Evolutionary conservation across 176 grass and related monocot genomes (phyloP).

Genomic region (Bothriochloa decipiens): DNA sequence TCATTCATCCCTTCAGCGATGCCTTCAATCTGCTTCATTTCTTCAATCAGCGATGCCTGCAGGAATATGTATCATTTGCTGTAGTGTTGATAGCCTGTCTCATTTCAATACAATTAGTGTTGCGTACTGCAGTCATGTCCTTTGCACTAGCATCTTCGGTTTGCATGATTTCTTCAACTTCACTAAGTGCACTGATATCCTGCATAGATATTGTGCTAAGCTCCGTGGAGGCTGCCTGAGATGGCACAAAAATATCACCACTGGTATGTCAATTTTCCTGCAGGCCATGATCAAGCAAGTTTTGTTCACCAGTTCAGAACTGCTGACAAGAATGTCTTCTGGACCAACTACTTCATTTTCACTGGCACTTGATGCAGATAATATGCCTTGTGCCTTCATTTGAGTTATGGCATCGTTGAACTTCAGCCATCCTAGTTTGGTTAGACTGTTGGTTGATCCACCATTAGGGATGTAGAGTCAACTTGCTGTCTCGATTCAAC

Average conservation of each 20-base stretch:
- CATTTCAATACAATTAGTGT: conserved; percentile 7
- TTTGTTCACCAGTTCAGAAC: conserved; percentile 27
- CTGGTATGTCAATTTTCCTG: conserved; percentile 6
- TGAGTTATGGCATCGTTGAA: conserved; percentile 24
- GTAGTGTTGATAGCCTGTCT: conserved; percentile 23
- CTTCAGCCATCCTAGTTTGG: conserved; percentile 35
- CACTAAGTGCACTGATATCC: conserved; percentile 2
- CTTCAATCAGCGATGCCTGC: conserved; percentile 34
- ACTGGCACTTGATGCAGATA: conserved; percentile 15
- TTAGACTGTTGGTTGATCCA: conserved; percentile 37
- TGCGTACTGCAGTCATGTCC: conserved; percentile 1
- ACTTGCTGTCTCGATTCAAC: conserved; percentile 35
- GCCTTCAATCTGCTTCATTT: conserved; percentile 16
- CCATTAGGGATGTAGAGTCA: conserved; percentile 22
- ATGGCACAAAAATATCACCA: neutral
- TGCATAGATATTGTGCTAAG: neutral
- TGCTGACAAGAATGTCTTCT: conserved; percentile 17
- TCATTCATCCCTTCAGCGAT: neutral
- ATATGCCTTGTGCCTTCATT: conserved; percentile 4
- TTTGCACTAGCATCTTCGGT: conserved; percentile 15
- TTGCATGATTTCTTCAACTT: conserved; percentile 11
- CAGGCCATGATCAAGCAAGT: conserved; percentile 6
- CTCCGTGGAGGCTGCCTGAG: conserved; percentile 10
- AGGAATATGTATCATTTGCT: conserved; percentile 3
- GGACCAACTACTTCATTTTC: conserved; percentile 24